Evolutionary conservation across 352 stramenopile genomes (phyloP), one percentile per base, ranked within the genome.

Genomic region (Phytophthora crassamura): DNA sequence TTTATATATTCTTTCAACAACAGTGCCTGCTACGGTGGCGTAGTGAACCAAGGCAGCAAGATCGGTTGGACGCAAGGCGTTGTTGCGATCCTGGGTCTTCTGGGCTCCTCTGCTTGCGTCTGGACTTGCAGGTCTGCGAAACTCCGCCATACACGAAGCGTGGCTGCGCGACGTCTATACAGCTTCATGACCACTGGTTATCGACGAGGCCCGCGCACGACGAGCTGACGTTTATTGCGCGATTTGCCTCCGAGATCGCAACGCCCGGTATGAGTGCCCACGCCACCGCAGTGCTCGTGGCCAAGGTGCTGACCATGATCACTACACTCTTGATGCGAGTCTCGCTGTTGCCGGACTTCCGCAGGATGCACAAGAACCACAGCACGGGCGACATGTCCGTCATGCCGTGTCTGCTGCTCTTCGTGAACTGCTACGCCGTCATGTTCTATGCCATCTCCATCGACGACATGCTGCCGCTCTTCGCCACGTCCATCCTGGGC

Each of bases 311-410:
- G 39, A 71, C 64, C 4, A 59, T 70, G 15, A 40, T 67, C 53
- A 72, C 66, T 25, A 72, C 71, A 6, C 18, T 75, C 35, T 34
- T 59, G 49, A 64, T 78, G 66, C 54, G 67, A 35, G n/a, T 75
- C 35, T 73, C 56, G 32, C 57, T 69, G 1, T 16, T 68, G 36
- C 55, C 56, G 8, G 60, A 59, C 25, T 56, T 67, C 49, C 22
- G 22, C 22, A 25, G 22, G 22, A 16, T 33, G 42, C 32, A 54
- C 39, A 52, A 54, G 49, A 20, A 32, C 47, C 52, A 56, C 38
- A 39, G n/a, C 10, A 65, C 62, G 18, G 62, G 57, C 39, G 47
- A 60, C 18, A 38, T 64, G 5, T 11, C 30, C 22, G 34, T 70
- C 15, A 28, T 70, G 6, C 57, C 62, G 1, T 16, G 65, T 22